A percentile compares a stretch with the other conserved stretches of the same genome.
Evolutionary conservation across 129 eudicot genomes (phyloP).

Genomic region (Lactuca saligna): DNA sequence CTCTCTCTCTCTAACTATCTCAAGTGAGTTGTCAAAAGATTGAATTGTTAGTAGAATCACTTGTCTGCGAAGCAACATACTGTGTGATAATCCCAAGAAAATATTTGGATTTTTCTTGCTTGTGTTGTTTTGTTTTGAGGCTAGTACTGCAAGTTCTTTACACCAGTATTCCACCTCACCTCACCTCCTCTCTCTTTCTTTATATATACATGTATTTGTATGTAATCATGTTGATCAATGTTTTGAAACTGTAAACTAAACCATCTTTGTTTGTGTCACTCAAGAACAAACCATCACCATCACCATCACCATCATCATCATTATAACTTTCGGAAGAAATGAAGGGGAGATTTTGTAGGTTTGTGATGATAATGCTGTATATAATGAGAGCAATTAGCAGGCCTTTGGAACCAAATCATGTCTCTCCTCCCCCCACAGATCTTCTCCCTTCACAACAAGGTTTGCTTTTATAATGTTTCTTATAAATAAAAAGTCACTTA

Average conservation of each 20-base stretch:
- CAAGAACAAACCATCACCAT: constrained; percentile 31
- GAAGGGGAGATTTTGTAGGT: constrained; percentile 31
- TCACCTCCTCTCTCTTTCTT: neutral
- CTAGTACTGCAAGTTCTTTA: neutral
- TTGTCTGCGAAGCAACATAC: constrained; percentile 42
- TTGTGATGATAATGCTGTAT: constrained; percentile 24
- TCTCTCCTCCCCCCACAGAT: constrained; percentile 18
- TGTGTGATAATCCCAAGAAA: constrained; percentile 32
- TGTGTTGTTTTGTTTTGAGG: constrained; percentile 16
- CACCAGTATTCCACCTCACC: neutral
- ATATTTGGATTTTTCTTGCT: constrained; percentile 27
- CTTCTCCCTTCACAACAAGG: constrained; percentile 32
- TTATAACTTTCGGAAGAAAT: constrained; percentile 9
- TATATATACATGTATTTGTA: constrained; percentile 4
- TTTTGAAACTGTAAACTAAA: constrained; percentile 29
- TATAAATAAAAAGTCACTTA: neutral
- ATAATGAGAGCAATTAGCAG: constrained; percentile 36
- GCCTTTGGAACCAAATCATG: constrained; percentile 32
- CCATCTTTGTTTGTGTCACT: constrained; percentile 24
- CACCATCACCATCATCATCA: constrained; percentile 18
- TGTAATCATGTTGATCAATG: constrained; percentile 16
- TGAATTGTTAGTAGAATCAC: constrained; percentile 30
- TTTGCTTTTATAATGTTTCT: constrained; percentile 3
- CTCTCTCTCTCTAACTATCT: neutral
- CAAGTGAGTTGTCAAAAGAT: constrained; percentile 47